These are phyloP conservation scores for Penicillium sp. DNA, from an alignment of 2,329 filamentous ascomycete species.

Conservation along the genomic window DNA sequence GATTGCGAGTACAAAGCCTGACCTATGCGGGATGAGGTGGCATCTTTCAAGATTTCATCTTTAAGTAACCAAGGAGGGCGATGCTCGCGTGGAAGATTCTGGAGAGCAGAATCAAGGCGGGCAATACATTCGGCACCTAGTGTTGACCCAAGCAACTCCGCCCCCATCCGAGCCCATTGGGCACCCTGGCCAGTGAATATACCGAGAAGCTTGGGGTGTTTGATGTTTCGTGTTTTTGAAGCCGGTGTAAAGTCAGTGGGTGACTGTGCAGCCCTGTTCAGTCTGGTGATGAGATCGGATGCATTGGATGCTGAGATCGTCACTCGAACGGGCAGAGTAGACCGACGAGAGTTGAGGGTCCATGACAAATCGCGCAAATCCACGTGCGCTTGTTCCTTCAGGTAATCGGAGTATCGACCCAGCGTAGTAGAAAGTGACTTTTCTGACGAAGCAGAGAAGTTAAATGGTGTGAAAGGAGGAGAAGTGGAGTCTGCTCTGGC, in stretches of 20 bases:
- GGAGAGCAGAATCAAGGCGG: conserved; percentile 17
- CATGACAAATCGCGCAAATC: conserved; percentile 18
- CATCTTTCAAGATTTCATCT: conserved; percentile 17
- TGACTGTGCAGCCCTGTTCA: conserved; percentile 8
- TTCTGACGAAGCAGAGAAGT: conserved; percentile 23
- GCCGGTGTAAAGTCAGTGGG: conserved; percentile 1
- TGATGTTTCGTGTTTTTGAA: conserved; percentile 6
- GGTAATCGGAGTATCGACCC: conserved; percentile 8
- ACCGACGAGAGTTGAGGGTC: conserved; percentile 24
- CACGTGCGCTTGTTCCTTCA: conserved; percentile 1
- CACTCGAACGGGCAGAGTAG: conserved; percentile 17
- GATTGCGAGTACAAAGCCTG: conserved; percentile 26
- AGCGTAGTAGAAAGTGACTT: conserved; percentile 16
- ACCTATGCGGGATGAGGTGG: conserved; percentile 14
- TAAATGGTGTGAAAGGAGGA: conserved; percentile 13
- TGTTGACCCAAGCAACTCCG: conserved; percentile 15
- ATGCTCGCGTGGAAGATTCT: conserved; percentile 19
- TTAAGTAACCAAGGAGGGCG: conserved; percentile 23
- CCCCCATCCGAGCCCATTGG: conserved; percentile 34
- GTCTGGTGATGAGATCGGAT: conserved; percentile 6
- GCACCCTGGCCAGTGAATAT: conserved; percentile 36
- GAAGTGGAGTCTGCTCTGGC: not conserved
- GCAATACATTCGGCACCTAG: conserved; percentile 13
- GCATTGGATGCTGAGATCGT: conserved; percentile 14
- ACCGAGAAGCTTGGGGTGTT: conserved; percentile 15